Evolutionary conservation across 805 yeast species (phyloP).

Genomic region (Nakazawaea siamensis): DNA sequence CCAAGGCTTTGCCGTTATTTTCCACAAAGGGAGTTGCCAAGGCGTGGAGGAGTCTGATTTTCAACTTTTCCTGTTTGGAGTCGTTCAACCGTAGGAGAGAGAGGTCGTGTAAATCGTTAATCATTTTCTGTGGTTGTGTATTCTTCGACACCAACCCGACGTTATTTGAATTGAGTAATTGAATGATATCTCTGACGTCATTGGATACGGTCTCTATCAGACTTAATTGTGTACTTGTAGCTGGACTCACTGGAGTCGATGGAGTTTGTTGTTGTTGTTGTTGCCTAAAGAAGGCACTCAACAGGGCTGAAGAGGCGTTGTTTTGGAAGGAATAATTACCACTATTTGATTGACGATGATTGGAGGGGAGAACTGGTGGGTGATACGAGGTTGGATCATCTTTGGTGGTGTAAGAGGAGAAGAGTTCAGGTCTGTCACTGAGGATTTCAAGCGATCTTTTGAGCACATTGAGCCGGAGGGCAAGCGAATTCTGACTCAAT

Average conservation of each 20-base stretch:
- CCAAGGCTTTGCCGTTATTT: conserved; percentile 19
- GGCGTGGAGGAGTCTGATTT: conserved; percentile 46
- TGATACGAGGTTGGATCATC: no score
- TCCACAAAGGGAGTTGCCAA: conserved; percentile 61
- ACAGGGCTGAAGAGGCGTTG: conserved; percentile 33
- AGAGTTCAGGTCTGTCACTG: conserved; percentile 50
- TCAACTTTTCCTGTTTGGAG: conserved; percentile 31
- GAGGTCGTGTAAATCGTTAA: conserved; percentile 49
- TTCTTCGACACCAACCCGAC: conserved; percentile 15
- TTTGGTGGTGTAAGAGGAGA: conserved; percentile 18
- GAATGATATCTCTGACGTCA: conserved; percentile 42
- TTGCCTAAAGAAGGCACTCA: conserved; percentile 24
- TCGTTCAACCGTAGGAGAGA: conserved; percentile 35
- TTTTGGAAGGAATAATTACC: conserved; percentile 20
- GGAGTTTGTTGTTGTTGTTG: not conserved
- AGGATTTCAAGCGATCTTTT: conserved; percentile 71
- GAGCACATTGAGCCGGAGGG: conserved; percentile 65
- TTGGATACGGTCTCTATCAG: conserved; percentile 9
- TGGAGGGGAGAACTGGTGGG: conserved; percentile 16
- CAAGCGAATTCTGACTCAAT: conserved; percentile 71
- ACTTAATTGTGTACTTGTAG: conserved; percentile 3
- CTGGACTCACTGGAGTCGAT: not conserved
- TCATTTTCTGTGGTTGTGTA: conserved; percentile 29
- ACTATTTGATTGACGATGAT: conserved; percentile 7
- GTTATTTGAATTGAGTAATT: conserved; percentile 32